Evolutionary conservation across 2,329 filamentous ascomycete genomes (phyloP), one percentile per base, ranked within the genome.

Genomic region (Lachnellula occidentalis): DNA sequence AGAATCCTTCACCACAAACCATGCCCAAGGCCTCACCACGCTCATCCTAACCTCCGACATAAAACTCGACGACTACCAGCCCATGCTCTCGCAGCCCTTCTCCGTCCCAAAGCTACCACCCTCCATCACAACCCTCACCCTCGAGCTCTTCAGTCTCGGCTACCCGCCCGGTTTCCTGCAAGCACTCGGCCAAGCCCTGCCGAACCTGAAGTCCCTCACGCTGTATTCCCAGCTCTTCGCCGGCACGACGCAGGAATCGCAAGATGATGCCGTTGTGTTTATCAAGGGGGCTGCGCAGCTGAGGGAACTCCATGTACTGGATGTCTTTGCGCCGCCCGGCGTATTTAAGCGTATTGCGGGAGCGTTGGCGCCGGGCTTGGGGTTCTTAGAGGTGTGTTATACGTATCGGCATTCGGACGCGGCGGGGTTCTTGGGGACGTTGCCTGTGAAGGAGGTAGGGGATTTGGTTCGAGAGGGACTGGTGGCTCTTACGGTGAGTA

Each of bases 21-120:
- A n/a, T n/a, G 54, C 54, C 14, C 58, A 31, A 12, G 9, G 9
- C 9, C 27, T 66, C 6, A 70, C 69, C 53, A 70, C 74, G 27
- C 64, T 78, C 15, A 78, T 74, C 22, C 64, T 78, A n/a, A 77
- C 75, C 45, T 71, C 70, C 43, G 75, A 76, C 62, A 76, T 78
- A 66, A 73, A 73, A 57, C 69, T 75, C 51, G 71, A 73, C 58
- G 72, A 75, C 39, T 78, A 78, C 66, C 69, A 73, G 51, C 49
- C 56, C 15, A 60, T 73, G 7, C 69, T 78, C 37, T 50, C 27
- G 4, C 45, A 59, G 12, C 61, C 68, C 12, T 71, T 67, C 62
- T 60, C 65, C 0, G 62, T 75, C 21, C 71, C 74, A 2, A 56
- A 62, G 2, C 65, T 77, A 0, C 75, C 75, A 0, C 24, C 51